Conservation (phyloP, 176 grass and related monocot species). For the Aegilops sharonensis region DNA sequence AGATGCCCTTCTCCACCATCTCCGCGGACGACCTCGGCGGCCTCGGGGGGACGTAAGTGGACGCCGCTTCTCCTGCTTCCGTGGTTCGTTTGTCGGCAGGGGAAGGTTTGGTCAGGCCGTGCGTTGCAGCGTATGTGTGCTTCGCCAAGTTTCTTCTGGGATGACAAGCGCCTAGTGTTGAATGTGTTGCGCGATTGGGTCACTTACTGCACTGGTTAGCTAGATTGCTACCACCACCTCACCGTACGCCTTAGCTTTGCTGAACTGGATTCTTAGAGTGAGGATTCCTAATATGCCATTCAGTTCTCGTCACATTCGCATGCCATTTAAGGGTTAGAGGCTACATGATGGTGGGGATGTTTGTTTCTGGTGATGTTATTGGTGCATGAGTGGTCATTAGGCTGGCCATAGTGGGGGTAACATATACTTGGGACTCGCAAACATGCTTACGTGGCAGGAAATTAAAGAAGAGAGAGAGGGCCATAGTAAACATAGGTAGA, state of each 20-base stretch:
- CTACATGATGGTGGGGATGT: neutral
- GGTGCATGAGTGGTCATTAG: neutral
- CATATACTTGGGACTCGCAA: too few species aligned
- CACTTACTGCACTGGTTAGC: neutral
- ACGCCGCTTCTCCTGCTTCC: neutral
- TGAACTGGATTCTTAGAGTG: neutral
- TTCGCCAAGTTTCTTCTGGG: neutral
- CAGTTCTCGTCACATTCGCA: neutral
- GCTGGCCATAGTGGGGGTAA: too few species aligned
- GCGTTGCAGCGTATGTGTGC: neutral
- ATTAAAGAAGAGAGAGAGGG: too few species aligned
- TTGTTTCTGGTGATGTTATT: neutral
- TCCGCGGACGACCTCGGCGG: constrained; percentile 62
- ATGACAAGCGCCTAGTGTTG: neutral
- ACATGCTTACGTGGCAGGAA: too few species aligned
- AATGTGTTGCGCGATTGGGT: neutral
- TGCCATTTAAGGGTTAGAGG: neutral
- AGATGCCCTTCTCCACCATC: constrained; percentile 87
- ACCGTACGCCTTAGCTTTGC: neutral
- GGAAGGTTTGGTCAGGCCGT: neutral
- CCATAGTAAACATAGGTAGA: too few species aligned
- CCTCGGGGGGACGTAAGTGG: constrained; percentile 88
- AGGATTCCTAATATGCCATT: neutral
- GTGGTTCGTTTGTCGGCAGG: neutral
- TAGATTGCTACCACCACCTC: neutral